Evolutionary conservation across 2,329 filamentous ascomycete genomes (phyloP), one percentile per base, ranked within the genome.

Genomic region (Colletotrichum sansevieriae): DNA sequence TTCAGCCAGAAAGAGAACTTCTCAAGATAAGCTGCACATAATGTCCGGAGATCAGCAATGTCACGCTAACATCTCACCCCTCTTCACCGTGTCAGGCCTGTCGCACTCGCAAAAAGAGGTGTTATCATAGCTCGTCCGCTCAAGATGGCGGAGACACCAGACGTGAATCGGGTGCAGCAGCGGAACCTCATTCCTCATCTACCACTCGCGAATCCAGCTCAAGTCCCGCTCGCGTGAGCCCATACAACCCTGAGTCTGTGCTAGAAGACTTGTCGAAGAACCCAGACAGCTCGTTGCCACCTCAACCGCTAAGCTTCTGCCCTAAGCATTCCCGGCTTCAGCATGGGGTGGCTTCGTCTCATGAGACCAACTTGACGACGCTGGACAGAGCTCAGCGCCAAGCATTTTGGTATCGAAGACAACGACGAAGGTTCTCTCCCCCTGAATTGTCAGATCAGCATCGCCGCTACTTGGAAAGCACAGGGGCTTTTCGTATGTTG

Each of bases 241-340:
- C 65, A 15, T 73, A 73, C 56, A 73, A 72, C 18, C 72, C 72
- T 5, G 70, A 73, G 39, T 70, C 70, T 6, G 69, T 73, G 4
- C 41, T 73, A 18, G 64, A 52, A 39, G 69, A 72, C 11, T 58
- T 73, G 1, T 70, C 71, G 5, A 51, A 10, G 22, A 22, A 39
- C 5, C 54, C 57, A 18, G 20, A 25, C 11, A 12, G 55, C 2
- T 13, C 49, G 22, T n/a, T 20, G 13, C 3, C 22, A 18, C 39
- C 51, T 15, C 35, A 44, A 10, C 8, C 22, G 11, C 25, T 25
- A n/a, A 11, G 25, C 20, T 0, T 22, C 11, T 57, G 54, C 20
- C 54, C 22, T 11, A 43, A 18, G 20, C 35, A 57, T 20, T 25
- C 37, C 29, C 22, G 2, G 22, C 22, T 22, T 22, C 22, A 22